Base-by-base conservation (phyloP, 2,329 filamentous ascomycete species). In the Talaromyces sp. region DNA sequence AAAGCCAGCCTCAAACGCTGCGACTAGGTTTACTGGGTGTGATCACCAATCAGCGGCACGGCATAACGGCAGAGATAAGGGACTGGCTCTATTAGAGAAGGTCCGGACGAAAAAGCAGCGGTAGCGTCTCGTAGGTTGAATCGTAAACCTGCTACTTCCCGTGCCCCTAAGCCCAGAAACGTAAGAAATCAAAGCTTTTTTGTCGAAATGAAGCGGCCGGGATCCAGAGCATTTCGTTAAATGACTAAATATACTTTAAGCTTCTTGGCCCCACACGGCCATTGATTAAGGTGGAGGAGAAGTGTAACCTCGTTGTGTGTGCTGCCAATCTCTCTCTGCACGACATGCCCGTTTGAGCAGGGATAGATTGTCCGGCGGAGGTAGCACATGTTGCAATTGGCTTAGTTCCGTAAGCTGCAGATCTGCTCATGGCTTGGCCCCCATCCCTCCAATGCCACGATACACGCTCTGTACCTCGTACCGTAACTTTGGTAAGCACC, bases 381-480 rank as follows among this genome's bases (percentile, higher is more conserved):
- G 27, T 3, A 50, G 16, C 7, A 35, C 27, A 19, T 11, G 14
- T 54, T 33, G 4, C 27, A 2, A 59, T 59, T 59, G 22, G 37
- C 56, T 16, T 24, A 19, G 13, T 27, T 14, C 24, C 11, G 2
- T 14, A 24, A 58, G 33, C 22, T n/a, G 22, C 33, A 45, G 56
- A 59, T 59, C 56, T 14, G 6, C 56, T 41, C 1, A 11, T 59
- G 56, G 37, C 56, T 59, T 41, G 39, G 56, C 56, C 56, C 56
- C 56, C 56, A 59, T 45, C 35, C 37, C 27, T 33, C n/a, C 27
- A 39, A 39, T 43, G 24, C 35, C 35, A 41, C 13, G 31, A 52
- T 52, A 33, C 27, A 52, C 16, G n/a, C 22, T 11, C 16, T 16
- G 11, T 33, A 31, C 45, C 11, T 49, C 49, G 49, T 52, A 52